phyloP scores from a whole-genome alignment of 257 asterid genomes.

The Vinca minor region DNA sequence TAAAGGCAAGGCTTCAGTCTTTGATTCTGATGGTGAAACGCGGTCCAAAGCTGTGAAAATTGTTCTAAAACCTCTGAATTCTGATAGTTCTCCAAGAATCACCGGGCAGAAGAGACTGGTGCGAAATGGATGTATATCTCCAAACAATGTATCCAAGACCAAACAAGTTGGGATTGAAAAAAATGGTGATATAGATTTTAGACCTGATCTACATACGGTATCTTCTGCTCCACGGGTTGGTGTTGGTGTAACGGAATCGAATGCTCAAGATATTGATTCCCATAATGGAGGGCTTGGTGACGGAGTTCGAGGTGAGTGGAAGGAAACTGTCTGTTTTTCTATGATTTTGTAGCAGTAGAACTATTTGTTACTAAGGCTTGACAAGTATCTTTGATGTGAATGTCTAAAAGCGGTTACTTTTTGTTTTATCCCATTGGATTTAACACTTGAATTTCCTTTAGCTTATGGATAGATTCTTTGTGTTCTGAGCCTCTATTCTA shows the following conservation, averaged over 20 bases:
- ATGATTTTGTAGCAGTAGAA: neutral
- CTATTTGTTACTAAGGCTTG: neutral
- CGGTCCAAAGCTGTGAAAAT: conserved; percentile 28
- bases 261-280: conserved; percentile 37
- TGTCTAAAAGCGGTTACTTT: neutral
- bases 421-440: neutral
- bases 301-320: neutral
- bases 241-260: conserved; percentile 35
- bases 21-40: conserved; percentile 22
- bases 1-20: conserved; percentile 27
- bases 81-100: conserved; percentile 32
- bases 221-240: conserved; percentile 28
- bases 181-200: conserved; percentile 25
- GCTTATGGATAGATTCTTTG: neutral
- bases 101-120: too few relatives aligned
- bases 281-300: neutral
- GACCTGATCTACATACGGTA: conserved; percentile 18
- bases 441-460: neutral
- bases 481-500: conserved; percentile 26
- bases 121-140: too few relatives aligned
- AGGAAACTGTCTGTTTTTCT: neutral
- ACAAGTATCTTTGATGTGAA: neutral
- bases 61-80: conserved; percentile 23
- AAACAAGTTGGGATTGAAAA: conserved; percentile 38
- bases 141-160: conserved; percentile 59